Conservation (phyloP, 78 protist genomes). For the Dictyostelium brefeldianum region DNA sequence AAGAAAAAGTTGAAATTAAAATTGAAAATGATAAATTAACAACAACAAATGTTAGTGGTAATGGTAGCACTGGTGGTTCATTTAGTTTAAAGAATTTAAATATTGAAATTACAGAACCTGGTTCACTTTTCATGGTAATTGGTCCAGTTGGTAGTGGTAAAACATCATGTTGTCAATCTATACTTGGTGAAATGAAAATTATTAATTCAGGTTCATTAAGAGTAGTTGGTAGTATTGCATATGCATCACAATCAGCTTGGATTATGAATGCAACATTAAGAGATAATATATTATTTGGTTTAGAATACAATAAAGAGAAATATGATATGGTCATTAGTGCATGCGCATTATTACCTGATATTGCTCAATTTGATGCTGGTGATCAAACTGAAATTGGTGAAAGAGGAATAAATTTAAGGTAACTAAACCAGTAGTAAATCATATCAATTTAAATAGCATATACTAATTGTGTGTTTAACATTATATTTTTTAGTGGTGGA, state of each 20-base stretch:
- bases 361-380: slow-evolving; percentile 85
- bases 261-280: slow-evolving; percentile 90
- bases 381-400: slow-evolving; percentile 96
- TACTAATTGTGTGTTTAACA: too few species aligned
- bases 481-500: slow-evolving; percentile 94
- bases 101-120: slow-evolving; percentile 17
- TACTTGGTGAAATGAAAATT: slow-evolving; percentile 85
- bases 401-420: slow-evolving; percentile 95
- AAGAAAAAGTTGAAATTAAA: too few species aligned
- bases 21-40: not conserved
- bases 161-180: slow-evolving; percentile 82
- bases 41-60: not conserved
- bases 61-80: not conserved
- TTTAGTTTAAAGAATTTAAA: slow-evolving; percentile 20
- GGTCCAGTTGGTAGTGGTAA: slow-evolving; percentile 97
- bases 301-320: slow-evolving; percentile 51
- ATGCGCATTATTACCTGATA: slow-evolving; percentile 89
- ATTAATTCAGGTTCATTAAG: slow-evolving; percentile 6
- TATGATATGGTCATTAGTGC: slow-evolving; percentile 74
- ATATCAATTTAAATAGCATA: slow-evolving; percentile 93
- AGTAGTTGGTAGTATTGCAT: slow-evolving; percentile 86
- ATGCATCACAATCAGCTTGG: slow-evolving; percentile 95
- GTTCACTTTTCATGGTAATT: slow-evolving; percentile 65
- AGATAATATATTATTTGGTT: slow-evolving; percentile 93
- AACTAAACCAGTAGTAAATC: slow-evolving; percentile 96